Evolutionary conservation across 2,329 filamentous ascomycete genomes (phyloP).

Genomic region (Stagonosporopsis cucurbitacearum): DNA sequence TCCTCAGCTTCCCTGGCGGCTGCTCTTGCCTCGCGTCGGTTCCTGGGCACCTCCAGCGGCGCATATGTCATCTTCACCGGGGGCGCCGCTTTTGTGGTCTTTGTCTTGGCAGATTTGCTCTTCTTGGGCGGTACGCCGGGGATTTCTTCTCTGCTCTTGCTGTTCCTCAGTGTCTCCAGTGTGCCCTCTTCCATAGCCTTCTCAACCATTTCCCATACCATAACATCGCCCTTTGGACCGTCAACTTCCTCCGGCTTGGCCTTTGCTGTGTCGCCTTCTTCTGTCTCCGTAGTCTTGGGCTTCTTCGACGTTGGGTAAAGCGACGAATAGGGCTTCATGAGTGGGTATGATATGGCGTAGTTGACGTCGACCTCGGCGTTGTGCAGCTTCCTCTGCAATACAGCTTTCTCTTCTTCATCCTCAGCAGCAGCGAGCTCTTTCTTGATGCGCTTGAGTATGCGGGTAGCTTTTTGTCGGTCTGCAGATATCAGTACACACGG

Average conservation of each 20-base stretch:
- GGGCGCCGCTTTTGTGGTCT: slow-evolving; percentile 20
- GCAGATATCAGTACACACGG: slow-evolving; percentile 16
- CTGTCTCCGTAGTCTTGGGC: slow-evolving; percentile 30
- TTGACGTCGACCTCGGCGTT: slow-evolving; percentile 75
- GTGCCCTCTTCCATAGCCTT: slow-evolving; percentile 66
- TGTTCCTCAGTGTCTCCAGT: slow-evolving; percentile 64
- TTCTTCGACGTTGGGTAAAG: slow-evolving; percentile 54
- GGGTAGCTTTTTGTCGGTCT: slow-evolving; percentile 76
- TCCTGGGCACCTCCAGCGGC: slow-evolving; percentile 20
- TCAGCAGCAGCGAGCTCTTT: slow-evolving; percentile 61
- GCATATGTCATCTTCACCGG: slow-evolving; percentile 26
- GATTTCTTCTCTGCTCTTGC: slow-evolving; percentile 42
- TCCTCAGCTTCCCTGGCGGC: slow-evolving; percentile 30
- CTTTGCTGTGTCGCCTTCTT: slow-evolving; percentile 36
- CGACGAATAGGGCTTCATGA: slow-evolving; percentile 72
- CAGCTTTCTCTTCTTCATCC: slow-evolving; percentile 59
- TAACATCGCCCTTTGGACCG: slow-evolving; percentile 57
- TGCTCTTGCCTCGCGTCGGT: slow-evolving; percentile 30
- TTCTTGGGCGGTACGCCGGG: slow-evolving; percentile 33
- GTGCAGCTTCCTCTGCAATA: slow-evolving; percentile 66
- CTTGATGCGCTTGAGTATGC: slow-evolving; percentile 69
- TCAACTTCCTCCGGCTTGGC: slow-evolving; percentile 41
- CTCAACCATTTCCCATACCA: slow-evolving; percentile 74
- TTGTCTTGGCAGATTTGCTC: slow-evolving; percentile 22
- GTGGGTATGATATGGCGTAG: slow-evolving; percentile 76